Percentiles rank a stretch among this genome's conserved stretches.
phyloP scores from a whole-genome alignment of 176 grass and related monocot species.

The Triticum urartu region DNA sequence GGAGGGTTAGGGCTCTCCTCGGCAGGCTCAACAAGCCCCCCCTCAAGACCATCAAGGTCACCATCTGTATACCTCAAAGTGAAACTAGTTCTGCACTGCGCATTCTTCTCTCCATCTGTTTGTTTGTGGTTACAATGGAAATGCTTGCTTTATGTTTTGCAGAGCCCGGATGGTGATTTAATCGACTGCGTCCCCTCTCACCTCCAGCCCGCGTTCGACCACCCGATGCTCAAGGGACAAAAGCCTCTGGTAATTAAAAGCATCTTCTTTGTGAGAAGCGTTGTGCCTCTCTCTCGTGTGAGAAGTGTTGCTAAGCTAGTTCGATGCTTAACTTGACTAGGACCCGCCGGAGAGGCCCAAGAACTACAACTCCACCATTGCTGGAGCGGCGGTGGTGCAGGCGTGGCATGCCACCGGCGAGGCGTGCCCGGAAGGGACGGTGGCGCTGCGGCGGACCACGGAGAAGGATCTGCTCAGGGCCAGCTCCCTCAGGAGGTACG shows the following conservation, averaged over 20 bases:
- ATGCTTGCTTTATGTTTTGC: background rate
- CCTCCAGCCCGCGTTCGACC: slow-evolving; percentile 72
- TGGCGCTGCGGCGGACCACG: slow-evolving; percentile 57
- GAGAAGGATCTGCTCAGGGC: slow-evolving; percentile 67
- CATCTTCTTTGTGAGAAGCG: background rate
- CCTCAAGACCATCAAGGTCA: slow-evolving; percentile 69
- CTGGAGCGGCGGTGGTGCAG: slow-evolving; percentile 32
- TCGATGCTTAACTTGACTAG: slow-evolving; percentile 6
- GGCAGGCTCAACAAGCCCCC: slow-evolving; percentile 70
- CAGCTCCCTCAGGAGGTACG: slow-evolving; percentile 54
- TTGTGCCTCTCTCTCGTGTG: background rate
- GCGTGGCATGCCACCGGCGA: slow-evolving; percentile 62
- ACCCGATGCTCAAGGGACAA: slow-evolving; percentile 49
- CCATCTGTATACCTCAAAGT: background rate
- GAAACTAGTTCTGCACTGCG: background rate
- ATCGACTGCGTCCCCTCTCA: slow-evolving; percentile 77
- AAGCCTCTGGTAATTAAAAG: slow-evolving; percentile 39
- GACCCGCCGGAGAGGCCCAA: slow-evolving; percentile 72
- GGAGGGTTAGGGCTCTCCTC: slow-evolving; percentile 51
- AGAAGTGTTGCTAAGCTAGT: background rate
- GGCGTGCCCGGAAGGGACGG: slow-evolving; percentile 58
- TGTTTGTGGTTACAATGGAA: background rate
- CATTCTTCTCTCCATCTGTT: background rate
- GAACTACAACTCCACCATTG: slow-evolving; percentile 37
- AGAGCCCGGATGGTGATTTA: slow-evolving; percentile 74